Evolutionary conservation across 2,329 filamentous ascomycete genomes (phyloP), one percentile per base, ranked within the genome.

Genomic region (Thielaviopsis euricoi): DNA sequence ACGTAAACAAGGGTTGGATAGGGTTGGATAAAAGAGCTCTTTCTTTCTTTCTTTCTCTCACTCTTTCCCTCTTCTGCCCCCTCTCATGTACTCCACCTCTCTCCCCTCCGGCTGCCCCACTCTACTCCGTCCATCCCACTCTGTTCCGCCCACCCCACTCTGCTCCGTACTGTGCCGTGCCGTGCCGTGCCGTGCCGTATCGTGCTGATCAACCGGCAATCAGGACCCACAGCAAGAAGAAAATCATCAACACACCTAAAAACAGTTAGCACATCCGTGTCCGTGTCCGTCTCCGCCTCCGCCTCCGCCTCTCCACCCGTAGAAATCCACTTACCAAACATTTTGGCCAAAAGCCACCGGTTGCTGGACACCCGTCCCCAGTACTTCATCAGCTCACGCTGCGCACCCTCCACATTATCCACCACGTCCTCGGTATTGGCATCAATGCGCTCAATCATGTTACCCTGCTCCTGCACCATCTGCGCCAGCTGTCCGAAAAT

Each of bases 341-440:
- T 83, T 69, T 86, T 87, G 50, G 89, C 89, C 64, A 97, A 84
- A 63, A 98, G 74, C 93, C 91, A 97, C 63, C 93, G 79, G 73
- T 98, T 98, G 62, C 90, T 89, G 58, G 89, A 93, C 26, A 97
- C 90, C 48, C 90, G 80, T 26, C 82, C 86, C 91, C 93, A 98
- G 72, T 97, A 98, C 70, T 96, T 96, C 73, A 98, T 81, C 66
- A 98, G 70, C 71, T 98, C 91, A 62, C 90, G 79, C 69, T 98
- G 93, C 6, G 93, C 93, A 19, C 93, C 93, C 67, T 95, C 82
- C n/a, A 98, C 91, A 65, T 98, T 98, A 67, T 97, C 91, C 57
- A 98, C 91, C 6, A 98, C 89, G 65, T 96, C 90, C 67, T 98
- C 93, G 1, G 91, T 96, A 70, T 97, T 96, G 63, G 91, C 91